Percentiles rank a stretch among this genome's conserved stretches.
Evolutionary conservation across 2,329 filamentous ascomycete genomes (phyloP).

Genomic region (Plectosphaerella cucumerina): DNA sequence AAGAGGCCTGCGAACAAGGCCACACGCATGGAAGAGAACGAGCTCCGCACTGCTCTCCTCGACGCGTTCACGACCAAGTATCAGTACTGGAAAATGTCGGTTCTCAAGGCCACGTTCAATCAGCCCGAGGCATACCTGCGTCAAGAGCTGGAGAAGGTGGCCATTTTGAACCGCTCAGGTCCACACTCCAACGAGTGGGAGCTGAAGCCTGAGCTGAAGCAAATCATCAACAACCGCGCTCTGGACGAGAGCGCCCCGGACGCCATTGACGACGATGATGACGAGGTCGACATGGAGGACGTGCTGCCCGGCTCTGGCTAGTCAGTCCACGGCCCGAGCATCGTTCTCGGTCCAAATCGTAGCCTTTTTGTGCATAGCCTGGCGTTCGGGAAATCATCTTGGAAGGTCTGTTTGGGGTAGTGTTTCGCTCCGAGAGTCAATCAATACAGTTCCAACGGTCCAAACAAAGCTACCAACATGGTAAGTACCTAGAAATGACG

Average conservation of each 20-base stretch:
- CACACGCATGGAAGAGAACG: conserved; percentile 82
- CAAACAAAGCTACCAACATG: too few relatives aligned
- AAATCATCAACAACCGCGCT: conserved; percentile 6
- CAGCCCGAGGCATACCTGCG: conserved; percentile 95
- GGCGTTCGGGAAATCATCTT: conserved; percentile 6
- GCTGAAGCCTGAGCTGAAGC: conserved; percentile 57
- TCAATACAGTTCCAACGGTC: too few relatives aligned
- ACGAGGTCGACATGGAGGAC: conserved; percentile 74
- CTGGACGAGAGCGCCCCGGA: conserved; percentile 37
- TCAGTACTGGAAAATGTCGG: conserved; percentile 65
- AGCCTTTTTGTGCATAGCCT: conserved; percentile 2
- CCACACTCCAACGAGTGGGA: conserved; percentile 84
- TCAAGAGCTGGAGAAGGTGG: conserved; percentile 77
- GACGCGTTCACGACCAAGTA: conserved; percentile 71
- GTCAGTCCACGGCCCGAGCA: neutral
- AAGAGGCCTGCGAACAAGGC: conserved; percentile 76
- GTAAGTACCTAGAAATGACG: too few relatives aligned
- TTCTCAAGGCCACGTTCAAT: conserved; percentile 43
- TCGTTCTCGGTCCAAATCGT: neutral
- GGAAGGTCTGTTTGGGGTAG: too few relatives aligned
- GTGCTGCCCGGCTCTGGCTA: conserved; percentile 37
- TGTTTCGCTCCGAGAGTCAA: too few relatives aligned
- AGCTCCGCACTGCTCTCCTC: conserved; percentile 83
- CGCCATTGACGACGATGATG: conserved; percentile 59
- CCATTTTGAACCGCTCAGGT: conserved; percentile 76